Evolutionary conservation across 2,329 filamentous ascomycete genomes (phyloP), one percentile per base, ranked within the genome.

Genomic region (Karstenula rhodostoma): DNA sequence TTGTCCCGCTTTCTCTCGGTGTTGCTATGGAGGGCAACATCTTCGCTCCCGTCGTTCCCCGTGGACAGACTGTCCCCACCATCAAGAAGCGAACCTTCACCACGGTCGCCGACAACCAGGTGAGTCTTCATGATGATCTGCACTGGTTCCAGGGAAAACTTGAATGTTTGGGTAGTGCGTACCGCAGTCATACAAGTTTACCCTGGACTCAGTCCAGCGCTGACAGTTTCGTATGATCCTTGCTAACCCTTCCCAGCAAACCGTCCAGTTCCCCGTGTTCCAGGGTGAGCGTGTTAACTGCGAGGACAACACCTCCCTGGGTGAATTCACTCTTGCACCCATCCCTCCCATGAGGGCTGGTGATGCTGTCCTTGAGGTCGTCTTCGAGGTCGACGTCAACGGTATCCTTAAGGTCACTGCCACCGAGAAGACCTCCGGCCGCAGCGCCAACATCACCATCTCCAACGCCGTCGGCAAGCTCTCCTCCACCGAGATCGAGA

Each of bases 21-120:
- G 94, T 99, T 71, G 95, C 94, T 78, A 99, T 98, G 95, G 95
- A 98, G 86, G 94, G 95, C 71, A 97, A 97, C 86, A 97, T 98
- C 82, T 98, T 97, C 79, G 94, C 94, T 58, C 92, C 93, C 54
- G 94, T 98, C 67, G 93, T 99, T 70, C 84, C 91, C 66, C 81
- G 82, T 71, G 81, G 82, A 35, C 73, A 79, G 63, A 83, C 81
- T 22, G 81, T 60, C 15, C 92, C 93, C 40, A 89, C 86, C 15
- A 54, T 54, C 25, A 54, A 54, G 51, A 54, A 54, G 51, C 37
- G 76, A 50, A 94, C 93, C 19, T 97, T 97, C 83, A 97, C 94
- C 69, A 97, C 94, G 15, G 90, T 94, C 65, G 86, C 87, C 19
- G 83, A 86, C 72, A 84, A 83, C 81, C 91, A 52, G 27, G n/a